Evolutionary conservation across 2,329 filamentous ascomycete genomes (phyloP), one percentile per base, ranked within the genome.

Genomic region (Microsporum ferrugineum): DNA sequence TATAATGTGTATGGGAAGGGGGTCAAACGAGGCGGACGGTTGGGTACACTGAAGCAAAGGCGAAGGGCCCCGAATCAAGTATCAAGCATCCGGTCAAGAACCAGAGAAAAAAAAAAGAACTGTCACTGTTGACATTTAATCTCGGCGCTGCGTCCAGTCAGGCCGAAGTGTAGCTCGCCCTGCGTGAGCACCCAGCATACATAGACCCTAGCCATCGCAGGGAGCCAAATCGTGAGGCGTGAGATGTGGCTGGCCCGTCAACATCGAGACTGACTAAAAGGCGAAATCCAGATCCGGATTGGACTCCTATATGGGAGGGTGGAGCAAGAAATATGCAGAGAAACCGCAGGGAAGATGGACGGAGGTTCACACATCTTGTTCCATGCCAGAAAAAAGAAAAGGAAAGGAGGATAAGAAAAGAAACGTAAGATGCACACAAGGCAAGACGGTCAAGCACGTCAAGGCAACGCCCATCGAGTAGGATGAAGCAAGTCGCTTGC

Each of bases 291-390:
- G 17, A n/a, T 34, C 49, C 49, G 49, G 49, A 53, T 53, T 53
- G 49, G 49, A 53, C 49, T 53, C 49, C 31, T 33, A 10, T 23
- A 33, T 53, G 12, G 49, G 29, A 53, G 49, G 49, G 49, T 53
- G 49, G 49, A 53, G 49, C 49, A 53, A 34, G 49, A 53, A 33
- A 12, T 33, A 53, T 53, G 49, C 49, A 53, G 49, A 53, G 49
- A 53, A 53, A 53, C 49, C 49, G 49, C 49, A 53, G 49, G 49
- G 49, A 53, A 53, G 27, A 53, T 53, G 49, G 49, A 53, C 33
- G 49, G 49, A 53, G 49, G 49, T 53, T 53, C 49, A 59, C 59
- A 38, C 17, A 53, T 41, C 60, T 43, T 29, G 51, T 29, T 57
- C 61, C 63, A 62, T 36, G 27, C 27, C 12, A n/a, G 14, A n/a